phyloP scores from a whole-genome alignment of 2,329 filamentous ascomycete species.

The Colletotrichum higginsianum region DNA sequence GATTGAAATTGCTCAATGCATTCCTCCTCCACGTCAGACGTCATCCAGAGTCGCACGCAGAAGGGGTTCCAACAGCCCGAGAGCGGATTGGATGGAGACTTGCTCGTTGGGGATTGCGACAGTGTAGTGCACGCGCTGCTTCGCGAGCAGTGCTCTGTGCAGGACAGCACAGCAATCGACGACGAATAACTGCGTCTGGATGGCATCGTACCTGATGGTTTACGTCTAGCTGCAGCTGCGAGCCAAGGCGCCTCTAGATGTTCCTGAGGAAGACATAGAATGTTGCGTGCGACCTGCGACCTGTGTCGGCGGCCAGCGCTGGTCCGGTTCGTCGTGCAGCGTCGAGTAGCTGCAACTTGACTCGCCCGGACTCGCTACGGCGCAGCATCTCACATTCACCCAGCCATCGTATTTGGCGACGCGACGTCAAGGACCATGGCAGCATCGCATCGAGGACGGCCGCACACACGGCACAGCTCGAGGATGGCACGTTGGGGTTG shows the following conservation, averaged over 20 bases:
- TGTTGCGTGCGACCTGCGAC: constrained; percentile 1
- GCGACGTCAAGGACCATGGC: constrained; percentile 29
- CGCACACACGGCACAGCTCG: constrained; percentile 31
- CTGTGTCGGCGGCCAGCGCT: constrained; percentile 20
- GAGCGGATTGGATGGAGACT: constrained; percentile 15
- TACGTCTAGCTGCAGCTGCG: constrained; percentile 32
- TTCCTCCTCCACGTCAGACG: constrained; percentile 37
- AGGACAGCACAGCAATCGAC: constrained; percentile 11
- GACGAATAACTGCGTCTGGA: constrained; percentile 10
- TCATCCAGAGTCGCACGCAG: constrained; percentile 24
- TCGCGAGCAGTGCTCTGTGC: background rate
- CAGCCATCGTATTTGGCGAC: constrained; percentile 27
- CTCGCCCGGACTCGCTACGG: constrained; percentile 15
- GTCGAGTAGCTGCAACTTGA: constrained; percentile 1
- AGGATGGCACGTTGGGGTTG: constrained; percentile 19
- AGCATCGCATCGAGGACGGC: constrained; percentile 29
- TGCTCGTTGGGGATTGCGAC: constrained; percentile 14
- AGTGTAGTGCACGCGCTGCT: background rate
- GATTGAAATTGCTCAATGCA: constrained; percentile 42
- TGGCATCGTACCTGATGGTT: constrained; percentile 9
- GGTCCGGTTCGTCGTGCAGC: constrained; percentile 5
- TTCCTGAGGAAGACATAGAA: constrained; percentile 37
- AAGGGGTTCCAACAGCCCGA: constrained; percentile 10
- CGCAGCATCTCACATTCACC: background rate
- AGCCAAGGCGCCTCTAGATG: constrained; percentile 35